Base-by-base conservation (phyloP, 2,329 filamentous ascomycete genomes). In the Dryadomyces quercivorus region DNA sequence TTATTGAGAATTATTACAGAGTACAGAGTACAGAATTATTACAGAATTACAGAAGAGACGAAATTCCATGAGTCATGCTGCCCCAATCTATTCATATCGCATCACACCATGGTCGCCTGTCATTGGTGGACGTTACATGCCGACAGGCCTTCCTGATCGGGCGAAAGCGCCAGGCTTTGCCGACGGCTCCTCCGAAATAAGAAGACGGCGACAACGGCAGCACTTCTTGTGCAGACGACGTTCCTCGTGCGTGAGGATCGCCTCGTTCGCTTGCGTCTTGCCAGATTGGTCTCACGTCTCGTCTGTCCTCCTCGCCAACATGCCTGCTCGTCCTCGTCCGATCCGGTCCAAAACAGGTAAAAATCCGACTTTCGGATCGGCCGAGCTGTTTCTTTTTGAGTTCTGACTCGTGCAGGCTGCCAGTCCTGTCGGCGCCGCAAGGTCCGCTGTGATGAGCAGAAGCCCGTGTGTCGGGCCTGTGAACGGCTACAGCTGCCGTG, bases 371-470 rank as follows among this genome's bases (percentile, higher is more conserved):
- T 18, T 15, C n/a, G 4, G 22, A 7, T 16, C 22, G 5, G 21
- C 12, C 20, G 9, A 6, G 4, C 42, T 44, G 16, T 9, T 10
- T 18, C 42, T 18, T n/a, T 18, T 20, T 44, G n/a, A 1, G 1
- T 48, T 15, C 26, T 47, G 3, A n/a, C 44, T 13, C 5, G 7
- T 31, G 26, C 48, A 55, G 57, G 57, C 21, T 63, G 61, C 45
- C 58, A 60, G 51, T 54, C 60, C 10, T 63, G 61, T 52, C 60
- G 61, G 16, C 61, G 61, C 3, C 61, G 61, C 15, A 63, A 63
- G 45, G 61, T 63, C 18, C 58, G 61, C 31, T 58, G 57, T 47
- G 57, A 58, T 38, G 57, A 58, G 57, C 52, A 53, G 36, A 58
- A 57, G 48, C 61, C 61, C 9, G 43, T 61, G 16, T 63, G 61